Base-by-base conservation (phyloP, 768 basidiomycete species). In the Sutorius australiensis region DNA sequence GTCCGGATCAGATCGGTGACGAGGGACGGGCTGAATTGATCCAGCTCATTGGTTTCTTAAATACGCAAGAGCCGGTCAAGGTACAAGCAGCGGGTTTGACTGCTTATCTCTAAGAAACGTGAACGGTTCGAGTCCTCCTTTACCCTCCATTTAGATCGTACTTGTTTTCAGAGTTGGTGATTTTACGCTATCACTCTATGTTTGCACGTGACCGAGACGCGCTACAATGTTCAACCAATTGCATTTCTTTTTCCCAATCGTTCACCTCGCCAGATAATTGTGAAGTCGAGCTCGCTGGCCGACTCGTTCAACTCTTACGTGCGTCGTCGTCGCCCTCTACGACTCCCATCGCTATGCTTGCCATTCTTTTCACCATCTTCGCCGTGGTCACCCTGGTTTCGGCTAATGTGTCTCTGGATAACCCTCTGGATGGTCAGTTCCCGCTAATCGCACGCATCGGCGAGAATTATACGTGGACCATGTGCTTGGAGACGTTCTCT, bases 21-120 rank as follows among this genome's bases (percentile, higher is more conserved):
- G 90, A 93, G 61, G 82, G 86, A 49, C 81, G 87, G 44, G 80
- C 75, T 21, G 83, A 91, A 67, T 73, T 99, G 61, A 82, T 93
- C 56, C 75, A 81, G 40, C 77, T 98, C 33, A 73, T 98, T 54
- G 74, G 74, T 24, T 79, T 81, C 50, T 75, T 99, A 66, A 88
- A 88, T 67, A 73, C 73, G 33, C 82, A 91, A 71, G 80, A 86
- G 48, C 87, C 93, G 28, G 82, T 74, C 31, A 90, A 87, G 72
- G 79, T 98, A 31, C 86, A 86, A 63, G 89, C 86, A 6, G 84
- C 89, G 7, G 93, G 93, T 27, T 73, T 94, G 61, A 66, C 70
- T 12, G 68, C 72, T 16, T 80, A 79, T 69, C 75, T 88, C 31
- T 72, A 76, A 27, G 73, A 74, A 54, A 72, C 69, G 54, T 81